Evolutionary conservation across 768 basidiomycete genomes (phyloP), one percentile per base, ranked within the genome.

Genomic region (Boletus coccyginus): DNA sequence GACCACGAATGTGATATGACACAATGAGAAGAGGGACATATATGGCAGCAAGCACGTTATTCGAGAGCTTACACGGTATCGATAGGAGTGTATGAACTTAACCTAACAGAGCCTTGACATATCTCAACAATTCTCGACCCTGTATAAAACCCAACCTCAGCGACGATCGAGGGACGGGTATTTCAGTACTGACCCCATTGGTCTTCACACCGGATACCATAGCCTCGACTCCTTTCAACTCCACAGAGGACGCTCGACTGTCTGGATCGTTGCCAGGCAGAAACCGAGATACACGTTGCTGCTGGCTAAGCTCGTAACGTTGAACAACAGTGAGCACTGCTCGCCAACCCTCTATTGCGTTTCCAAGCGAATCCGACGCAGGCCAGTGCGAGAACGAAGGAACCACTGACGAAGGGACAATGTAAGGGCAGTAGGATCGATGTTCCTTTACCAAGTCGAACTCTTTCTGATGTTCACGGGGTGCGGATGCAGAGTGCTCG

Each of bases 401-500:
- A 12, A 90, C 75, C 3, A 76, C 64, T 3, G 87, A 90, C 8
- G 88, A 88, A 14, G 81, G 79, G 36, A 87, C 84, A 31, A 90
- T 81, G 58, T 91, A 93, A n/a, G 91, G 91, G 61, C 92, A 93
- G 62, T 89, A 91, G 3, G 88, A 87, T 29, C 91, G 81, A 66
- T 93, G 92, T 69, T 94, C 91, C 63, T 85, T 87, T 46, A 92
- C 69, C 38, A 92, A 65, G 66, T 94, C 90, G 51, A 93, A 83
- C 21, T 81, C 81, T 50, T 89, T 73, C 41, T 65, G 62, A 17
- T 62, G 64, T 50, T 56, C 67, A 12, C 13, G 49, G 31, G 50
- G 47, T n/a, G 72, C 60, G 13, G 70, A 61, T 50, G 63, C 17
- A 44, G 52, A 32, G 53, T 56, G 62, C 57, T 53, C 61, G 50